Base-by-base conservation (phyloP, 1,284 basidiomycete species). In the Papiliotrema flavescens region DNA sequence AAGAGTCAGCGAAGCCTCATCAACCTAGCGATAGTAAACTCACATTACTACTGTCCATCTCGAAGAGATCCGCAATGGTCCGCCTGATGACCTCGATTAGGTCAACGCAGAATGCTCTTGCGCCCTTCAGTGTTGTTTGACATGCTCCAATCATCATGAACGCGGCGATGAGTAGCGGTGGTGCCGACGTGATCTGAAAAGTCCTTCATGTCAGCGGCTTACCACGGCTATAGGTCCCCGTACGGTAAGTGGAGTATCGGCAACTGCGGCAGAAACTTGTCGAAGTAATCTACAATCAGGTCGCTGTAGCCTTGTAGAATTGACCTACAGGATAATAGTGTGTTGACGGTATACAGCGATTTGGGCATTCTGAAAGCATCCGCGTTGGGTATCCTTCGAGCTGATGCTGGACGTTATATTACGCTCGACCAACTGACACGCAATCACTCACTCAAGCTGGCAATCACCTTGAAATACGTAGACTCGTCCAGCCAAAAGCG, bases 71-170 rank as follows among this genome's bases (percentile, higher is more conserved):
- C n/a, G 45, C 45, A 28, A 63, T 23, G 2, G 61, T 61, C 44
- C 59, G 49, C 13, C 64, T 51, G 22, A 66, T 53, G 6, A 63
- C 52, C 36, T 64, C 62, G 28, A 66, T 56, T 34, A 64, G 47
- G 28, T 63, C 62, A 17, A 64, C 57, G 14, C 32, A 19, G 47
- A 49, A 49, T 39, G 47, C 34, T n/a, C 60, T 36, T 2, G 62
- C 49, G 6, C 62, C 62, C 3, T 54, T 51, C 17, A 59, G 39
- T 9, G 51, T 49, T 11, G 57, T 59, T 15, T 55, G 56, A 23
- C 57, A 59, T 4, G 64, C 60, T 5, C 64, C 64, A 5, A 64
- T 51, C 40, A 58, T 60, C 17, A 64, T 60, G 15, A 66, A 44
- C 17, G 51, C 49, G 2, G 64, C 64, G 23, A 66, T 35, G 22